Conservation (phyloP, 441 rosid genomes). For the Pelargonium fulgidum region DNA sequence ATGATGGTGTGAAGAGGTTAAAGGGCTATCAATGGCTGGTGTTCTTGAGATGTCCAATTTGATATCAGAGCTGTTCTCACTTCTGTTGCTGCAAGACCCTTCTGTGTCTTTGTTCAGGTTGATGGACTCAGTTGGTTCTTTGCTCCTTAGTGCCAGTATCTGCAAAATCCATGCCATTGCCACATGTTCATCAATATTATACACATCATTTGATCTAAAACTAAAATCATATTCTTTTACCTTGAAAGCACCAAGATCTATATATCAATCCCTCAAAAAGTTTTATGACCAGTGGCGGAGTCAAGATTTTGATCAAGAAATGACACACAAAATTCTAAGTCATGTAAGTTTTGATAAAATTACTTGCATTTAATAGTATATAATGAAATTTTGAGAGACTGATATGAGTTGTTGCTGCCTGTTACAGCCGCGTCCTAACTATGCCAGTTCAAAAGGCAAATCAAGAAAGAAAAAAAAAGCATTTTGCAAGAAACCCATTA, state of each 20-base stretch:
- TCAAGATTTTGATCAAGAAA: too few species aligned
- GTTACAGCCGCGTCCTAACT: too few species aligned
- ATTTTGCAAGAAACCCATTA: slow-evolving; percentile 19
- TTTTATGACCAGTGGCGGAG: too few species aligned
- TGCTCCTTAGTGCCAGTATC: slow-evolving; percentile 75
- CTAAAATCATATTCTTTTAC: background rate
- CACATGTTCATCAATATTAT: too few species aligned
- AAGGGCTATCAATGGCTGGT: slow-evolving; percentile 63
- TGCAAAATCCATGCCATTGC: slow-evolving; percentile 21
- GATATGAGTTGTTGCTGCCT: too few species aligned
- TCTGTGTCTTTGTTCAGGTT: slow-evolving; percentile 94
- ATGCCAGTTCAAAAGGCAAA: background rate
- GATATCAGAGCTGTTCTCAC: slow-evolving; percentile 81
- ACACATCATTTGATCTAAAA: too few species aligned
- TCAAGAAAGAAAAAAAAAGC: slow-evolving; percentile 21
- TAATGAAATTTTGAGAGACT: too few species aligned
- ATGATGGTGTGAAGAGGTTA: slow-evolving; percentile 22
- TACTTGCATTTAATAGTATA: too few species aligned
- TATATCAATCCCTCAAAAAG: too few species aligned
- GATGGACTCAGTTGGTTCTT: slow-evolving; percentile 74
- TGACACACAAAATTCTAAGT: too few species aligned
- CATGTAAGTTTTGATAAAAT: too few species aligned
- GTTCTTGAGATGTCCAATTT: slow-evolving; percentile 71
- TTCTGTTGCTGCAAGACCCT: slow-evolving; percentile 85
- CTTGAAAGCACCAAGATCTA: background rate